Base-by-base conservation (phyloP, 2,329 filamentous ascomycete species). In the Ophiostoma sp. region DNA sequence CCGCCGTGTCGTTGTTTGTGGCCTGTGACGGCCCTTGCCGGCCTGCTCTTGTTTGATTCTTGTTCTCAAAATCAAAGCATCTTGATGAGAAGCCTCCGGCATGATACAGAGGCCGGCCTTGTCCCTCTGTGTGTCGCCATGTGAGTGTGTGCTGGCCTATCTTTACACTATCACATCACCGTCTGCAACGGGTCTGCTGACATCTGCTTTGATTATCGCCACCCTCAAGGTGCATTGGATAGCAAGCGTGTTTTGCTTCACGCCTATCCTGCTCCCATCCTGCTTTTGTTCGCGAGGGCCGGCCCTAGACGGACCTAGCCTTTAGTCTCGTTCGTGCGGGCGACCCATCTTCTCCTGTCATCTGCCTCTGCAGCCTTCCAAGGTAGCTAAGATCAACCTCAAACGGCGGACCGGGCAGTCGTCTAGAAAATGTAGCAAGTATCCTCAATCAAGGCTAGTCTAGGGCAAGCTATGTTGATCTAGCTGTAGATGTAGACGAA, bases 351-450 rank as follows among this genome's bases (percentile, higher is more conserved):
- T 27, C 27, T 18, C 18, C 16, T 60, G 60, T 64, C 16, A 38
- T 47, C 41, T 18, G 11, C 38, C 18, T 36, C 41, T 38, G 18
- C 36, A 27, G 5, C 27, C 62, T 8, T n/a, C 27, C 18, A 18
- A 55, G 45, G 18, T 44, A 42, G 55, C 67, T 64, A 68, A 66
- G 36, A 52, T 18, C 42, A 42, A 67, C 65, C 62, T 69, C 66
- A 67, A 69, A 69, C 68, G 64, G 45, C 68, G 66, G 68, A 69
- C 68, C 18, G 27, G 44, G 42, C 65, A 52, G 36, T 18, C 55
- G 47, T 67, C 65, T 65, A 60, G 55, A 60, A 60, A 60, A 60
- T 60, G 27, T 60, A 60, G 55, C 27, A 60, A 60, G 55, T 60
- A 9, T 12, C 36, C 62, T 69, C 66, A 68, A 69, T 60, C n/a